These are phyloP conservation scores for Debaryomyces tyrocola DNA, from an alignment of 805 yeast genomes.

Conservation along the genomic window DNA sequence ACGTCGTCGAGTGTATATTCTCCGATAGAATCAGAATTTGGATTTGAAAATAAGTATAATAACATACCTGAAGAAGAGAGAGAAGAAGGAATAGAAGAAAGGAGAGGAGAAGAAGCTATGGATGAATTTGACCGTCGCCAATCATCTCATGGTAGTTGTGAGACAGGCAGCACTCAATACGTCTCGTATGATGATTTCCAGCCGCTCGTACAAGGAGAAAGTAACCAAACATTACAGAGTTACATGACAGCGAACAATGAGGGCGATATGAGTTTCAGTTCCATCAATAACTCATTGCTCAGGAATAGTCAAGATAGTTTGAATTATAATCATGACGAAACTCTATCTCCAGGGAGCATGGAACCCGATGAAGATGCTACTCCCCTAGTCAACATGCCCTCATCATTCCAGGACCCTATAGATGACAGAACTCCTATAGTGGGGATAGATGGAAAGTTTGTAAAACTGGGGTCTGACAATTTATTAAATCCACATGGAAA, in stretches of 20 bases:
- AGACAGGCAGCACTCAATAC: not conserved
- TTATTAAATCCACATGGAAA: not conserved
- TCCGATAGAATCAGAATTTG: conserved; percentile 20
- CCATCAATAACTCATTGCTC: conserved; percentile 33
- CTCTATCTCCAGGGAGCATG: not conserved
- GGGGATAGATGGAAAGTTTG: conserved; percentile 2
- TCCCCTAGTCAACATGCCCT: conserved; percentile 22
- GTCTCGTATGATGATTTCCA: not conserved
- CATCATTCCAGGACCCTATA: conserved; percentile 8
- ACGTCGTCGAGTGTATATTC: conserved; percentile 39
- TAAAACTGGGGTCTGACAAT: conserved; percentile 2
- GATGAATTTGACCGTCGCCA: not conserved
- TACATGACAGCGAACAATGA: conserved; percentile 26
- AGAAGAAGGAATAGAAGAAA: conserved; percentile 14
- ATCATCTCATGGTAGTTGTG: not conserved
- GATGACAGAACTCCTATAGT: conserved; percentile 34
- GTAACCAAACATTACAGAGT: conserved; percentile 24
- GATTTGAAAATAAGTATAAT: conserved; percentile 6
- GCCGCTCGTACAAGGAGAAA: not conserved
- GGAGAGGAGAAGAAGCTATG: conserved; percentile 13
- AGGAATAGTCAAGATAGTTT: conserved; percentile 13
- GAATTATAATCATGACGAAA: not conserved
- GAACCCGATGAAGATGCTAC: conserved; percentile 28
- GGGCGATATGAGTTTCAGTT: conserved; percentile 30
- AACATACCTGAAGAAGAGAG: conserved; percentile 7